Percentiles rank a stretch among this genome's conserved stretches.
Conservation (phyloP, 2,329 filamentous ascomycete species). For the Pezicula rhizophila region DNA sequence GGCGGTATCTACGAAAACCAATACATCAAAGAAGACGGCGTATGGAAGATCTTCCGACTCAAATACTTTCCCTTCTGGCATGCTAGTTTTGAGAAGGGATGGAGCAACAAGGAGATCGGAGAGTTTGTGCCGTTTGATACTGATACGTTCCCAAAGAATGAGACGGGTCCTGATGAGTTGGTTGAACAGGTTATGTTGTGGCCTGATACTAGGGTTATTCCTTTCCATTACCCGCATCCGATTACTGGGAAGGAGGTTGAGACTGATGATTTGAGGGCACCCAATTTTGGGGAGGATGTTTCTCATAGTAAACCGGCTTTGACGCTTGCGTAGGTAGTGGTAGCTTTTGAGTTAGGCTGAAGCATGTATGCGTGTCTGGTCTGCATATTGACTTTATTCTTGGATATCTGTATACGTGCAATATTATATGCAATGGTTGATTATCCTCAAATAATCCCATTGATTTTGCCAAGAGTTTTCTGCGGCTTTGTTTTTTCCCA, state of each 20-base stretch:
- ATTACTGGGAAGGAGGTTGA: conserved; percentile 39
- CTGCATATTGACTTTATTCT: too few species aligned
- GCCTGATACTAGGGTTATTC: conserved; percentile 49
- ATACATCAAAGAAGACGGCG: conserved; percentile 48
- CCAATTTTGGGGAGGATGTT: conserved; percentile 36
- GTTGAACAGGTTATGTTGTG: conserved; percentile 48
- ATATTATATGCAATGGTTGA: conserved; percentile 11
- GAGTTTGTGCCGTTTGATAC: conserved; percentile 47
- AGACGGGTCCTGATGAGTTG: conserved; percentile 44
- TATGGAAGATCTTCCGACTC: conserved; percentile 43
- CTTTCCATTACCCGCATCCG: conserved; percentile 47
- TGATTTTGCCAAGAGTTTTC: too few species aligned
- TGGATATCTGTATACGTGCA: not conserved
- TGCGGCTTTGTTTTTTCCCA: too few species aligned
- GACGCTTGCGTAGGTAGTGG: conserved; percentile 24
- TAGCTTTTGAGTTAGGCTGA: too few species aligned
- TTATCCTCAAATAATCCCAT: too few species aligned
- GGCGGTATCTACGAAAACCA: conserved; percentile 54
- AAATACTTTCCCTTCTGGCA: conserved; percentile 55
- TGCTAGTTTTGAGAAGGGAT: conserved; percentile 45
- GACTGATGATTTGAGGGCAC: conserved; percentile 43
- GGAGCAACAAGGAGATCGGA: conserved; percentile 42
- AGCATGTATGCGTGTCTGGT: too few species aligned
- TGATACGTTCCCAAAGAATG: conserved; percentile 42
- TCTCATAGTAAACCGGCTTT: conserved; percentile 35